Base-by-base conservation (phyloP, 2,329 filamentous ascomycete species). In the Hymenoscyphus repandus region DNA sequence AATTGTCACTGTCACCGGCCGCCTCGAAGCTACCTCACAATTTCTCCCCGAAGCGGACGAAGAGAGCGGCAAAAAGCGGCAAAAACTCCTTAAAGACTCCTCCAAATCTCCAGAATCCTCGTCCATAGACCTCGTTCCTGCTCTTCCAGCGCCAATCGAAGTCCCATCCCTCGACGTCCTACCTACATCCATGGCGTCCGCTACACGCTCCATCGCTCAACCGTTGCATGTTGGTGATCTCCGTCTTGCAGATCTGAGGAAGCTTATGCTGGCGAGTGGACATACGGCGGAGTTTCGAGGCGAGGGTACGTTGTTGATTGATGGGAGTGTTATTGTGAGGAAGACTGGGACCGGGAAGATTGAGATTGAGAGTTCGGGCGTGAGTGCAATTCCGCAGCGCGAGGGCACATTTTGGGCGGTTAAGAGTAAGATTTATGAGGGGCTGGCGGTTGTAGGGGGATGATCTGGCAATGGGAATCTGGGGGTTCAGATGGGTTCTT, bases 171-270 rank as follows among this genome's bases (percentile, higher is more conserved):
- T 84, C 17, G 65, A 68, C 50, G 52, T 82, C 11, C 65, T 83
- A 4, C 79, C 80, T 3, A 68, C 70, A 7, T 76, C 72, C 51
- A 74, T 91, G 69, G 80, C 83, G 2, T 85, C 88, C 0, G 85
- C 87, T 0, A 85, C 86, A 6, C 79, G 88, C 54, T 85, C 88
- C 3, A 83, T 86, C 32, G 85, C 90, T 0, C 90, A 92, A 57
- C 90, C 93, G 10, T 82, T 99, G 41, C 93, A 97, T 67, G 93
- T 99, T 3, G 93, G 93, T 55, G 93, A 99, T 67, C 73, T 97
- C 38, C 81, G 92, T 18, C 79, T 99, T 15, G 90, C 92, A 0
- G 91, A 97, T 67, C 74, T 99, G 52, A 79, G 93, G 46, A 85
- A 88, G 53, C 79, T 91, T 17, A 88, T 99, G 82, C 85, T 90